A percentile compares a stretch with the other conserved stretches of the same genome.
These are phyloP conservation scores for Diaporthe sp. DNA, from an alignment of 2,329 filamentous ascomycete species.

Conservation along the genomic window DNA sequence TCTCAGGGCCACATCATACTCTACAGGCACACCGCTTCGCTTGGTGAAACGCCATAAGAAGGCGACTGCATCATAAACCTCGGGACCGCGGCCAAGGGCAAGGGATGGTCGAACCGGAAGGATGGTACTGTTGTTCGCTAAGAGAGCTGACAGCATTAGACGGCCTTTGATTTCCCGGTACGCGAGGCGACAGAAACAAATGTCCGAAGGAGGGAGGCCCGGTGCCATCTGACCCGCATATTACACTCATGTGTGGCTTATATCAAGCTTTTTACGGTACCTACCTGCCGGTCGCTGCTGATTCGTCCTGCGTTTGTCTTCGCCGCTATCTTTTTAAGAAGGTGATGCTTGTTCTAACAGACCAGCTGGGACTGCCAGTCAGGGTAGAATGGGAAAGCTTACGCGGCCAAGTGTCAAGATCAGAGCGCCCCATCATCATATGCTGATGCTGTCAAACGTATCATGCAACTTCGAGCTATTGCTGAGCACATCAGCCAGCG, in stretches of 20 bases:
- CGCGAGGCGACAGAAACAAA: conserved; percentile 1
- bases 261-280: conserved; percentile 1
- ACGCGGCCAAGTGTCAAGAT: background rate
- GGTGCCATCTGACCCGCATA: background rate
- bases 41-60: background rate
- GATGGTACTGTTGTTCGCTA: background rate
- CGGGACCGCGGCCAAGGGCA: background rate
- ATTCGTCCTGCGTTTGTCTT: background rate
- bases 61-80: too few relatives aligned
- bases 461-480: background rate
- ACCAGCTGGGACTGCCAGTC: background rate
- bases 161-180: background rate
- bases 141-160: background rate
- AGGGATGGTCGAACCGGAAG: background rate
- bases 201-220: background rate
- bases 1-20: too few relatives aligned
- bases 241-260: background rate
- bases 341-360: background rate
- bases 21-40: background rate
- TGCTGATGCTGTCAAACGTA: background rate
- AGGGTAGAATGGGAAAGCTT: background rate
- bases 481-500: background rate
- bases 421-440: background rate
- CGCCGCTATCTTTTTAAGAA: background rate
- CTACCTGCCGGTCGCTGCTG: background rate